Evolutionary conservation across 2,329 filamentous ascomycete genomes (phyloP).

Genomic region (Phaeophleospora eucalypticola): DNA sequence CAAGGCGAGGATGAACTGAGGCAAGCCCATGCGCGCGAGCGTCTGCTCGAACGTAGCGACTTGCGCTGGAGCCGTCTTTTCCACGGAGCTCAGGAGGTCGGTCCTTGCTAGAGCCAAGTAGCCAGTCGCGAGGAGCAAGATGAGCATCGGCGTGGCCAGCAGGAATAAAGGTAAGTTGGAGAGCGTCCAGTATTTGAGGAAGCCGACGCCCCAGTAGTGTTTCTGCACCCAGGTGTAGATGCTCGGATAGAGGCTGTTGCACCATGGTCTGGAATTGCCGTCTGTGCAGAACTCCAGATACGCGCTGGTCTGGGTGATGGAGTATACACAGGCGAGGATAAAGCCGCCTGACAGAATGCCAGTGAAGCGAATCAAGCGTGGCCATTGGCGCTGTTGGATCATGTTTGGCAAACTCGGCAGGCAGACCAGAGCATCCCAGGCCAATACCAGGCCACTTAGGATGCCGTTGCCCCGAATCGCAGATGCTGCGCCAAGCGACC

Average conservation of each 20-base stretch:
- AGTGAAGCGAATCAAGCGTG: conserved; percentile 14
- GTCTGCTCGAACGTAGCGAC: conserved; percentile 13
- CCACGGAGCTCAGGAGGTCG: not conserved
- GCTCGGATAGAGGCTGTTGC: conserved; percentile 66
- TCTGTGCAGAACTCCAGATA: conserved; percentile 65
- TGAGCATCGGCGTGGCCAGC: conserved; percentile 73
- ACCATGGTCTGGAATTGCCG: conserved; percentile 62
- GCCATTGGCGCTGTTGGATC: conserved; percentile 18
- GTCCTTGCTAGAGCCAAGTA: not conserved
- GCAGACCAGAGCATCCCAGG: conserved; percentile 53
- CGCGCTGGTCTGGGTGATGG: conserved; percentile 70
- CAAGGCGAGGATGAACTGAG: conserved; percentile 67
- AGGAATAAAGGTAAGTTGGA: conserved; percentile 84
- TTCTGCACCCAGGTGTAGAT: conserved; percentile 88
- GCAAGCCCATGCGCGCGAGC: conserved; percentile 60
- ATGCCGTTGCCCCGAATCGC: conserved; percentile 81
- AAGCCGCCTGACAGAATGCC: conserved; percentile 61
- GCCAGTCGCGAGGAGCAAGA: conserved; percentile 60
- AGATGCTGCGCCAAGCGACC: conserved; percentile 64
- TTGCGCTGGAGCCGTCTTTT: conserved; percentile 1
- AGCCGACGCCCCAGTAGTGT: conserved; percentile 87
- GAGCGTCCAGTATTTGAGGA: conserved; percentile 84
- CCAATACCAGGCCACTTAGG: conserved; percentile 72
- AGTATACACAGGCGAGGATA: conserved; percentile 62
- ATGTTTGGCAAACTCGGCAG: conserved; percentile 41